These are phyloP conservation scores for Cynanchum wilfordii DNA, from an alignment of 257 asterid genomes.

Conservation along the genomic window DNA sequence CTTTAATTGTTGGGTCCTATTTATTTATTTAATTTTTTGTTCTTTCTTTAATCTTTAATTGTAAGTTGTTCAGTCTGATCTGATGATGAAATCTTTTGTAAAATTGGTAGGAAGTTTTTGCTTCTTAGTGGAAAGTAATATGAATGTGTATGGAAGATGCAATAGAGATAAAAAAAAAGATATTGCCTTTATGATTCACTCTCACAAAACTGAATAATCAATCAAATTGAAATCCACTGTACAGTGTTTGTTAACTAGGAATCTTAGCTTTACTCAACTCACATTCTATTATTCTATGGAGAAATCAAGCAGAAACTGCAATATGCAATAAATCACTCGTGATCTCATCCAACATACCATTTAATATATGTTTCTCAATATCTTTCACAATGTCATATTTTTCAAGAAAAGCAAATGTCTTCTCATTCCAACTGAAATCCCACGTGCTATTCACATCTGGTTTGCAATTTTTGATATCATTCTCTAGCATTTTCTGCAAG, in stretches of 20 bases:
- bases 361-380: constrained; percentile 59
- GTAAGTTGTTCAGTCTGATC: neutral
- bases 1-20: neutral
- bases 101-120: neutral
- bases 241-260: neutral
- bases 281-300: neutral
- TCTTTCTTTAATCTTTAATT: neutral
- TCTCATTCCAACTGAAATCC: constrained; percentile 67
- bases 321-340: constrained; percentile 41
- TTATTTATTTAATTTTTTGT: neutral
- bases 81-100: neutral
- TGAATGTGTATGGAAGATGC: neutral
- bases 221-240: neutral
- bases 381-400: constrained; percentile 52
- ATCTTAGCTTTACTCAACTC: neutral
- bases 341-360: constrained; percentile 66
- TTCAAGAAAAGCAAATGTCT: constrained; percentile 36
- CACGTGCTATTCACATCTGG: constrained; percentile 67
- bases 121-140: neutral
- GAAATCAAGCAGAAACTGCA: constrained; percentile 16
- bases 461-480: constrained; percentile 38
- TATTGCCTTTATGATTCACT: constrained; percentile 5
- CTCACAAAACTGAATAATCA: constrained; percentile 15
- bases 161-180: neutral
- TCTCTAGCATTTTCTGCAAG: constrained; percentile 49